phyloP scores from a whole-genome alignment of 768 basidiomycete species.

The Clavulina sp. region DNA sequence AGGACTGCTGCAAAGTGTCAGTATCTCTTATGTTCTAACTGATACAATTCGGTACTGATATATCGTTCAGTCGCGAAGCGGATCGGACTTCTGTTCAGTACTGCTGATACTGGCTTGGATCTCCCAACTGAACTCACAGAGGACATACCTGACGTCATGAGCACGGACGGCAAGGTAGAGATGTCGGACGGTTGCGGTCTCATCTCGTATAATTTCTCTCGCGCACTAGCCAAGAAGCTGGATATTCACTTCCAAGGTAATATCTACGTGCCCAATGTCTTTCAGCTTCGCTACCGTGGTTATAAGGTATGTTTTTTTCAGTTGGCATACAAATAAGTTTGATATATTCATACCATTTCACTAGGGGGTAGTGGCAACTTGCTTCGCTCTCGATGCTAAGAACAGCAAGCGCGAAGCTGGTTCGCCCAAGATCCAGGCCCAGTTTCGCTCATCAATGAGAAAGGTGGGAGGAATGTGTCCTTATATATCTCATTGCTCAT shows the following conservation, averaged over 20 bases:
- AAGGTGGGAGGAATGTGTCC: constrained; percentile 42
- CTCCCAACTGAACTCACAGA: constrained; percentile 35
- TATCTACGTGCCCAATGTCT: constrained; percentile 43
- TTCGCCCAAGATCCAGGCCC: constrained; percentile 15
- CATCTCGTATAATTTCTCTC: constrained; percentile 34
- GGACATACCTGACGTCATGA: not conserved
- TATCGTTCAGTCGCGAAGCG: constrained; percentile 38
- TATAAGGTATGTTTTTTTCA: constrained; percentile 32
- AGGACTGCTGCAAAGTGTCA: constrained; percentile 48
- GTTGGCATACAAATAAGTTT: not conserved
- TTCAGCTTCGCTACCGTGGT: constrained; percentile 50
- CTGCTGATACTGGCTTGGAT: constrained; percentile 38
- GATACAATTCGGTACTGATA: not conserved
- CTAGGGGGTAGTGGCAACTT: constrained; percentile 40
- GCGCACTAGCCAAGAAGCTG: constrained; percentile 36
- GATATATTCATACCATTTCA: not conserved
- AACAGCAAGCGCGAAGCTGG: constrained; percentile 18
- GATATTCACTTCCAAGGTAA: constrained; percentile 34
- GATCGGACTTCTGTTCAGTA: constrained; percentile 49
- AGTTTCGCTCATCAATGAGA: constrained; percentile 54
- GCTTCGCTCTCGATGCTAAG: constrained; percentile 36
- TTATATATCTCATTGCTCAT: constrained; percentile 20
- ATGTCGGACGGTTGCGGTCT: constrained; percentile 33
- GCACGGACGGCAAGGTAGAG: not conserved
- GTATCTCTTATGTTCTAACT: constrained; percentile 8